Base-by-base conservation (phyloP, 108 stramenopile genomes). In the Ochromonas danica region DNA sequence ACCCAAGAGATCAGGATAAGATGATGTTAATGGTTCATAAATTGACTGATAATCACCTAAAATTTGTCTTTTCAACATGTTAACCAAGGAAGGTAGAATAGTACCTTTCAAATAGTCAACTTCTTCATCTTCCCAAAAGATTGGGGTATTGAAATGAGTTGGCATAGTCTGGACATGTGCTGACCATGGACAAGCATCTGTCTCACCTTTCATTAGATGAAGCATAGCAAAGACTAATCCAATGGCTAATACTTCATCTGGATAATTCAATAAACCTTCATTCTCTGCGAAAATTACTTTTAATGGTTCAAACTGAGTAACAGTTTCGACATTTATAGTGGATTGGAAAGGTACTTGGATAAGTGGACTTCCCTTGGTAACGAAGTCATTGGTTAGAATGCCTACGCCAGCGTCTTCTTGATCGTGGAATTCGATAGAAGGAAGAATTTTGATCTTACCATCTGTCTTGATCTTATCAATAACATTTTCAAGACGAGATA, bases 191-290 rank as follows among this genome's bases (percentile, higher is more conserved):
- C 72, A 75, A 6, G 72, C 31, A 28, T 3, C 17, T 10, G 6
- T 22, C 3, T 57, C 41, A 10, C 6, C 6, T 33, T 75, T 75
- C 6, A 51, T 51, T 22, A 51, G 6, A 6, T 51, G 14, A 51
- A 51, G 45, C 72, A 39, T 75, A 10, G 51, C 45, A 36, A 35
- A 60, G 25, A 75, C 38, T 10, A 75, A 22, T 28, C 40, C 72
- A 31, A 75, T 27, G 3, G 72, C 72, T 28, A 75, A 41, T 31
- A 75, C 72, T 36, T 75, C 72, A 25, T 75, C 72, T 6, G 36
- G 72, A 36, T 75, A 75, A 10, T 75, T 27, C 31, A 75, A 36
- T 36, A 75, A 22, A 36, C 45, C 51, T 10, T 6, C 10, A 36
- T 75, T 57, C 10, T 75, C 72, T 36, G 6, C 72, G 31, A 75